A percentile compares a stretch with the other conserved stretches of the same genome.
Conservation (phyloP, 495 filamentous ascomycete genomes). For the Xylaria castorea region DNA sequence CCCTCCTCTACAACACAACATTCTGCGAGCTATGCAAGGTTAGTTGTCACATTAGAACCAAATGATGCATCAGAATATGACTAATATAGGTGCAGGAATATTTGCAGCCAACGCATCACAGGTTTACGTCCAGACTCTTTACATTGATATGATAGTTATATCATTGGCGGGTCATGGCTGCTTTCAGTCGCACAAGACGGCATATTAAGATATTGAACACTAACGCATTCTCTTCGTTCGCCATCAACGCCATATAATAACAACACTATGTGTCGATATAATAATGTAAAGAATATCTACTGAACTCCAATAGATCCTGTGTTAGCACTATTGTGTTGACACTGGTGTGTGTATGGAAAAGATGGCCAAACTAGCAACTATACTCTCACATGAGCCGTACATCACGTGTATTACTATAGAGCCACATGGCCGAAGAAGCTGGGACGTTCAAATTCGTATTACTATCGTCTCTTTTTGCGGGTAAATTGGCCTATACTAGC, state of each 20-base stretch:
- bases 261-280: background rate
- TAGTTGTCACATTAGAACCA: background rate
- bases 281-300: background rate
- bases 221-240: background rate
- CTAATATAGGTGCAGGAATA: background rate
- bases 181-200: background rate
- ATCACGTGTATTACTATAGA: background rate
- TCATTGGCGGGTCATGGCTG: background rate
- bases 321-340: background rate
- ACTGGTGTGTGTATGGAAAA: background rate
- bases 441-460: background rate
- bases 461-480: background rate
- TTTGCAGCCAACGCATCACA: background rate
- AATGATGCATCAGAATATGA: background rate
- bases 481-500: background rate
- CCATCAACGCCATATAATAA: background rate
- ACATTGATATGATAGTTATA: background rate
- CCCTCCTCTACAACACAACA: background rate
- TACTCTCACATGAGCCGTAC: background rate
- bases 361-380: background rate
- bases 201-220: background rate
- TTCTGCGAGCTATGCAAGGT: background rate
- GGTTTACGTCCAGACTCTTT: background rate
- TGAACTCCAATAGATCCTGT: background rate
- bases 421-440: no score